These are phyloP conservation scores for Kodamaea sp. DNA, from an alignment of 1,139 yeast genomes.

Conservation along the genomic window DNA sequence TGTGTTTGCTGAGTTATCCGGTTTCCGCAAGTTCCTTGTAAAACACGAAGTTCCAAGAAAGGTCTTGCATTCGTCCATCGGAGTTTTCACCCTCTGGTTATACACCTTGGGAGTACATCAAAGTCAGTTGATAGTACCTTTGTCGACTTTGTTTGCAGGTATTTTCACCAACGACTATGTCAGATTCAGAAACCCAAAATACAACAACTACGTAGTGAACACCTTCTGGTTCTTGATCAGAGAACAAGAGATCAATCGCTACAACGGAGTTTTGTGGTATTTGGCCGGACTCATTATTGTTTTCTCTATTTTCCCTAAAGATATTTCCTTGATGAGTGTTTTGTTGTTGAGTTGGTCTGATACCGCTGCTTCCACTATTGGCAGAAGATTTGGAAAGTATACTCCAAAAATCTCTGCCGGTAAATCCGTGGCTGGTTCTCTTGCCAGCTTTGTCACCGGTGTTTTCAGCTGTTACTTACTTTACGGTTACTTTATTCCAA, in stretches of 20 bases:
- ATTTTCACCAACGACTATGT: conserved; percentile 68
- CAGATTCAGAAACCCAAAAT: conserved; percentile 59
- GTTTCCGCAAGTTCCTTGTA: conserved; percentile 53
- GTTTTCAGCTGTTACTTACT: conserved; percentile 60
- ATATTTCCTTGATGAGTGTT: conserved; percentile 73
- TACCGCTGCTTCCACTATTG: conserved; percentile 94
- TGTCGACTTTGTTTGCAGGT: conserved; percentile 52
- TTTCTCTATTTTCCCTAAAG: conserved; percentile 72
- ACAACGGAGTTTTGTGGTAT: conserved; percentile 87
- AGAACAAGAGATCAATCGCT: conserved; percentile 65
- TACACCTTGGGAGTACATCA: conserved; percentile 65
- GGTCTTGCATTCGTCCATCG: conserved; percentile 83
- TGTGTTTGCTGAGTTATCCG: conserved; percentile 3
- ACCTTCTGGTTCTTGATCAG: conserved; percentile 81
- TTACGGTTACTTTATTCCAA: conserved; percentile 73
- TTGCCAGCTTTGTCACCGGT: conserved; percentile 84
- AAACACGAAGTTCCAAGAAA: conserved; percentile 91
- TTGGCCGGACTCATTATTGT: conserved; percentile 75
- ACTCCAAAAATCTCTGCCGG: conserved; percentile 75
- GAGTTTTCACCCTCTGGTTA: conserved; percentile 71
- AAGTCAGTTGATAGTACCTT: conserved; percentile 57
- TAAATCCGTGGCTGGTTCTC: conserved; percentile 85
- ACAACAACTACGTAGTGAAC: conserved; percentile 66
- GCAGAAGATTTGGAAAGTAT: conserved; percentile 78
- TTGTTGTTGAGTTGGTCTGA: conserved; percentile 93